phyloP scores from a whole-genome alignment of 1,284 basidiomycete species.

The Apiotrichum mycotoxinovorans region DNA sequence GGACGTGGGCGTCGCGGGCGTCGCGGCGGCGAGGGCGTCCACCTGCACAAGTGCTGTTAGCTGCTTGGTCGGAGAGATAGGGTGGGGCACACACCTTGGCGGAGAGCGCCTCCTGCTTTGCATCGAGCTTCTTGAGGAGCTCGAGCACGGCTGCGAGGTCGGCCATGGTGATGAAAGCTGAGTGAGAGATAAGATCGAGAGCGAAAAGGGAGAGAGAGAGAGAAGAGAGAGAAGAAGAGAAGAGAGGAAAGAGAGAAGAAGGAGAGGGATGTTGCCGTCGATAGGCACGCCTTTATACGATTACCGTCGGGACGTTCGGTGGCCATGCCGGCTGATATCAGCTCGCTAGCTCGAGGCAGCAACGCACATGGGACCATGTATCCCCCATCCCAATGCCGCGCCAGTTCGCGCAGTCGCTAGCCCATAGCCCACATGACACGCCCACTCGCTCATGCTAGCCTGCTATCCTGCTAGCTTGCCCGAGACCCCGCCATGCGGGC shows the following conservation, averaged over 20 bases:
- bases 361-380: no score
- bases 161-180: constrained; percentile 11
- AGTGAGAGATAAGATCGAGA: background rate
- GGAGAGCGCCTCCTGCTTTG: constrained; percentile 38
- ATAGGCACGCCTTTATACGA: no score
- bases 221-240: background rate
- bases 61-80: background rate
- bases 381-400: no score
- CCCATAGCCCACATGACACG: no score
- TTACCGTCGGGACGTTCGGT: no score
- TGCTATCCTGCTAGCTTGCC: no score
- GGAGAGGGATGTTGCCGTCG: no score
- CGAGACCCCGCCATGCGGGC: no score
- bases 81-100: constrained; percentile 24
- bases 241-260: background rate
- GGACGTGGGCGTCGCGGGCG: background rate
- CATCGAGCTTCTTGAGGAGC: constrained; percentile 32
- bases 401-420: no score
- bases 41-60: background rate
- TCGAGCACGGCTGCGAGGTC: constrained; percentile 34
- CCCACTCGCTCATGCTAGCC: no score
- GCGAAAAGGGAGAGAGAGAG: background rate
- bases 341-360: no score
- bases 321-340: no score
- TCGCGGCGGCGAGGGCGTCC: constrained; percentile 9